Percentiles rank a stretch among this genome's conserved stretches.
These are phyloP conservation scores for Dillenia turbinata DNA, from an alignment of 164 flowering plant species.

Conservation along the genomic window DNA sequence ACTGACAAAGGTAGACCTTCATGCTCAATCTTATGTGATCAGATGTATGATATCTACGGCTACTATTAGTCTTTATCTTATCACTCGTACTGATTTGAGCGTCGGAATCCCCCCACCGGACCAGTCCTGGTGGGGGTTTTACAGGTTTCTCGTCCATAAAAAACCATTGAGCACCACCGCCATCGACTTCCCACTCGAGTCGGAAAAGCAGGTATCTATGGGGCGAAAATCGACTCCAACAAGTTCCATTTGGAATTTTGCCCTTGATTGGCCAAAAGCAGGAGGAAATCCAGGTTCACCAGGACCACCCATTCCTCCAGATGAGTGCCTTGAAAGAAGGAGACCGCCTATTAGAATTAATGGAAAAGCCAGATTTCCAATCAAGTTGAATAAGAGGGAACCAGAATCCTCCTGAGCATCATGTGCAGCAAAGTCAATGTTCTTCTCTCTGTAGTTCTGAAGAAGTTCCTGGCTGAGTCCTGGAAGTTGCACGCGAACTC, in stretches of 20 bases:
- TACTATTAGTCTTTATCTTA: too few species aligned
- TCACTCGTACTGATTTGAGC: too few species aligned
- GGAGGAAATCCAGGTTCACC: slow-evolving; percentile 95
- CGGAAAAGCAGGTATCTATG: too few species aligned
- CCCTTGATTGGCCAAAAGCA: slow-evolving; percentile 75
- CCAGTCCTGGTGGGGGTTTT: too few species aligned
- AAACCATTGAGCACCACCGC: too few species aligned
- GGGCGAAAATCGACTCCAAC: too few species aligned
- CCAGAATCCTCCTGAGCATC: slow-evolving; percentile 90
- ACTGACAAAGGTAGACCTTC: too few species aligned
- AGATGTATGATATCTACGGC: too few species aligned
- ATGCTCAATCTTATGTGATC: too few species aligned
- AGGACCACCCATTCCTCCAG: slow-evolving; percentile 92
- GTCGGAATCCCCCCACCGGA: too few species aligned
- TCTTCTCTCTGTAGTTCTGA: slow-evolving; percentile 90
- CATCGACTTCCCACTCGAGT: too few species aligned
- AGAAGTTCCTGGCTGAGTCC: slow-evolving; percentile 91
- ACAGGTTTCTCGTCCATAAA: too few species aligned
- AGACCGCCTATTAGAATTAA: slow-evolving; percentile 77
- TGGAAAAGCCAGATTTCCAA: slow-evolving; percentile 86
- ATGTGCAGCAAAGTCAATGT: slow-evolving; percentile 94
- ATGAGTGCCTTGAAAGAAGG: slow-evolving; percentile 81
- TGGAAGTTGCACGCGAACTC: slow-evolving; percentile 90
- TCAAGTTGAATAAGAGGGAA: slow-evolving; percentile 63
- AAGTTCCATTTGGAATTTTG: slow-evolving; percentile 96